Conservation (phyloP, 1,139 yeast genomes). For the Nakaseomyces glabratus region DNA sequence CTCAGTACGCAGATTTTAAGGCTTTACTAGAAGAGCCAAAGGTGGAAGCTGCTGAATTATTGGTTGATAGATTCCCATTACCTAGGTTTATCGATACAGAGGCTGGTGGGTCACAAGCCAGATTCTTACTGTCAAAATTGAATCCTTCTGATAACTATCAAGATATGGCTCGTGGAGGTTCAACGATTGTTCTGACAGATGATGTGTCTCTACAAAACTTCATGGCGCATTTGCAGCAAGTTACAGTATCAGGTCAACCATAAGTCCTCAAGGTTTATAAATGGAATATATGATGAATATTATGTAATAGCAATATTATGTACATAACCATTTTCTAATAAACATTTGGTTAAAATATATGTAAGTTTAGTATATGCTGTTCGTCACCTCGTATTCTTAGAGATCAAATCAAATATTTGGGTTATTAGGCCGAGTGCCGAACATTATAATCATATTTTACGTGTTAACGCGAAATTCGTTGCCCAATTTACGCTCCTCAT, state of each 20-base stretch:
- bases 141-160: slow-evolving; percentile 86
- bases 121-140: slow-evolving; percentile 87
- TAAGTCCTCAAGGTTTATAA: slow-evolving; percentile 1
- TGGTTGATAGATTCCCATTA: slow-evolving; percentile 90
- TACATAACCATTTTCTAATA: too few relatives aligned
- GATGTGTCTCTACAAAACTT: slow-evolving; percentile 89
- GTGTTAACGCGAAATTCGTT: too few relatives aligned
- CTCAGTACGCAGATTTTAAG: slow-evolving; percentile 82
- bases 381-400: too few relatives aligned
- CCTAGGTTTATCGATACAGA: slow-evolving; percentile 96
- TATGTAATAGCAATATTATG: too few relatives aligned
- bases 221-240: slow-evolving; percentile 81
- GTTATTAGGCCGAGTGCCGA: too few relatives aligned
- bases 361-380: too few relatives aligned
- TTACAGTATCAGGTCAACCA: slow-evolving; percentile 51
- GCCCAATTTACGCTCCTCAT: too few relatives aligned
- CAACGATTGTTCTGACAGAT: slow-evolving; percentile 85
- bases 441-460: too few relatives aligned
- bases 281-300: not conserved
- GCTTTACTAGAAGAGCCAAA: slow-evolving; percentile 82
- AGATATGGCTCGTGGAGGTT: slow-evolving; percentile 46
- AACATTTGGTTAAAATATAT: too few relatives aligned
- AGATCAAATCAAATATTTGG: too few relatives aligned
- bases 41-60: slow-evolving; percentile 82
- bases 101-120: slow-evolving; percentile 96